Percentiles rank a stretch among this genome's conserved stretches.
Conservation (phyloP, 73 alveolate species). For the Uronychia binucleata region DNA sequence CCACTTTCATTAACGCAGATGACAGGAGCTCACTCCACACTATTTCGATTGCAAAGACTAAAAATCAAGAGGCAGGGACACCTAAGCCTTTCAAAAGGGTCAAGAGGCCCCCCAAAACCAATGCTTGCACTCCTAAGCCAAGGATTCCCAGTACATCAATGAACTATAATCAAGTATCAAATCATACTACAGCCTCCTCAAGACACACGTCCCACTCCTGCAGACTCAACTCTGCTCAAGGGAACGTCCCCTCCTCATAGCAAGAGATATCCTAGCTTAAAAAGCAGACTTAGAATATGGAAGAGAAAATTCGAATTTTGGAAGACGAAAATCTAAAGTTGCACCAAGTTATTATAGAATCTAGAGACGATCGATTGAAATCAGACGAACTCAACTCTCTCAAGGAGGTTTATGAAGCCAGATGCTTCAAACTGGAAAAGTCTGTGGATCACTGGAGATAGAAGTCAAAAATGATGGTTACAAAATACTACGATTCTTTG, state of each 20-base stretch:
- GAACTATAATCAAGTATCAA: neutral
- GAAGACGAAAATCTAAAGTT: neutral
- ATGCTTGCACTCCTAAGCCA: no score
- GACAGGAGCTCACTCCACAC: neutral
- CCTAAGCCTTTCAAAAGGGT: no score
- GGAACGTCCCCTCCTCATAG: neutral
- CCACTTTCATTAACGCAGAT: neutral
- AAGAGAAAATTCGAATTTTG: neutral
- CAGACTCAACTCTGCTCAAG: neutral
- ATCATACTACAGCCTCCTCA: neutral
- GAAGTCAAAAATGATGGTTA: neutral
- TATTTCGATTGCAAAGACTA: neutral
- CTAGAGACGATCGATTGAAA: neutral
- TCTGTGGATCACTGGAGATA: neutral
- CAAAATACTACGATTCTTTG: neutral
- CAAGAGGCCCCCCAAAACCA: no score
- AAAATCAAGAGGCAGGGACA: no score
- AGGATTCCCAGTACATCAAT: neutral
- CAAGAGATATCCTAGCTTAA: neutral
- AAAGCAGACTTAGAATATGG: no score
- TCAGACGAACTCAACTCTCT: neutral
- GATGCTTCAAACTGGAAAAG: neutral
- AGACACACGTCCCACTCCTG: neutral
- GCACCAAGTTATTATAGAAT: neutral
- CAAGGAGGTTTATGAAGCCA: neutral